Evolutionary conservation across 2,329 filamentous ascomycete genomes (phyloP).

Genomic region (Epichloe coenophiala): DNA sequence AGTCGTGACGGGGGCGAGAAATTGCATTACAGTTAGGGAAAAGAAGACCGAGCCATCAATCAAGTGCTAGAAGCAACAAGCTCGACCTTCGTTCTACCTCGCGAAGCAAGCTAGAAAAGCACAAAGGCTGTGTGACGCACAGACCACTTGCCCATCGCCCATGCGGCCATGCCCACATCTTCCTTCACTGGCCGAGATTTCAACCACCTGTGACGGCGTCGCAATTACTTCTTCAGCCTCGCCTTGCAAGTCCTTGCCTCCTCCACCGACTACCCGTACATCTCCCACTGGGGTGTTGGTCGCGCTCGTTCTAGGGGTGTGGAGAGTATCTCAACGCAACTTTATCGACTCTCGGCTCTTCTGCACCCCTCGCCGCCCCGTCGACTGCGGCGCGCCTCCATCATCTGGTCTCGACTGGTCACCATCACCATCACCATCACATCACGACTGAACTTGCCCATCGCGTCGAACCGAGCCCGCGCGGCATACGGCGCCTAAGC

Average conservation of each 20-base stretch:
- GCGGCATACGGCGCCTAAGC: background rate
- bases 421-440: background rate
- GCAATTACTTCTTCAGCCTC: slow-evolving; percentile 3
- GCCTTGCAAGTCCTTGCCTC: slow-evolving; percentile 1
- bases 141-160: slow-evolving; percentile 5
- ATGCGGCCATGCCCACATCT: background rate
- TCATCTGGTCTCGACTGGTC: background rate
- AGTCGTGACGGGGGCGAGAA: too few relatives aligned
- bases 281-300: slow-evolving; percentile 8
- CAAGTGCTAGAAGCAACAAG: too few relatives aligned
- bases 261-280: slow-evolving; percentile 2
- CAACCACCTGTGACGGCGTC: slow-evolving; percentile 3
- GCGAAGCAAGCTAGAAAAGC: too few relatives aligned
- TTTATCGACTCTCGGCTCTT: slow-evolving; percentile 5
- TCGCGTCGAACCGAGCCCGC: background rate
- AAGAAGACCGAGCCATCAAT: too few relatives aligned
- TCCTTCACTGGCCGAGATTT: slow-evolving; percentile 6
- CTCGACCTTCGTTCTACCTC: too few relatives aligned
- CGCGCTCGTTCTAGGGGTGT: slow-evolving; percentile 8
- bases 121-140: slow-evolving; percentile 5
- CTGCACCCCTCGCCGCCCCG: slow-evolving; percentile 5
- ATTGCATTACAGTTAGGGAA: too few relatives aligned
- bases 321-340: slow-evolving; percentile 5
- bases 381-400: background rate
- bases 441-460: background rate